A percentile compares a stretch with the other conserved stretches of the same genome.
Evolutionary conservation across 331 rosid genomes (phyloP).

Genomic region (Phaseolus coccineus): DNA sequence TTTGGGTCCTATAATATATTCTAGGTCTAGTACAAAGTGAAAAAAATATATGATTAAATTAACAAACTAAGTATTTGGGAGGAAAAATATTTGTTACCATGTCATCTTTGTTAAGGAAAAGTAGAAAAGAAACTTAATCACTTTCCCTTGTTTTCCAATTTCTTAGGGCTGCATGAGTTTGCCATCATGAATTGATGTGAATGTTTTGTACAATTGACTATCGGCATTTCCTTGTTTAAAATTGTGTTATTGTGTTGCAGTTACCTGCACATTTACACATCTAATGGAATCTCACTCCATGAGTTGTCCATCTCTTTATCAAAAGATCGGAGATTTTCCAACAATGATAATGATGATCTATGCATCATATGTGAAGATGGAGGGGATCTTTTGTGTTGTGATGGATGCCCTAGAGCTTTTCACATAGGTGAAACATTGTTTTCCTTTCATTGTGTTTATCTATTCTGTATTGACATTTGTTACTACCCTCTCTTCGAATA

Average conservation of each 20-base stretch:
- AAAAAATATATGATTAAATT: neutral
- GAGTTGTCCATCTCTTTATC: slow-evolving; percentile 81
- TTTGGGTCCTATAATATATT: neutral
- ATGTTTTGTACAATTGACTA: slow-evolving; percentile 15
- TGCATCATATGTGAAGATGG: slow-evolving; percentile 84
- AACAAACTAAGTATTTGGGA: neutral
- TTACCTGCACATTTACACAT: slow-evolving; percentile 85
- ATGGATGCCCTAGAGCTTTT: slow-evolving; percentile 93
- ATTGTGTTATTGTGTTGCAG: slow-evolving; percentile 58
- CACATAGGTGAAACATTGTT: slow-evolving; percentile 67
- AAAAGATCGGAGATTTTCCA: slow-evolving; percentile 61
- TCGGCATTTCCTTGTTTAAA: slow-evolving; percentile 20
- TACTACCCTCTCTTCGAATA: neutral
- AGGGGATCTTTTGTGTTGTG: slow-evolving; percentile 90
- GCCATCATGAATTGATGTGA: slow-evolving; percentile 9
- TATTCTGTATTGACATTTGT: neutral
- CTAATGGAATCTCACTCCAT: slow-evolving; percentile 93
- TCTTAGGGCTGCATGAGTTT: neutral
- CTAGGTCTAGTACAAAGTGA: neutral
- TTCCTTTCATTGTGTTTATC: neutral
- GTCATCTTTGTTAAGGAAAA: neutral
- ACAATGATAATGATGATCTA: slow-evolving; percentile 77
- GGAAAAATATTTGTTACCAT: neutral
- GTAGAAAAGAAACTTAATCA: neutral
- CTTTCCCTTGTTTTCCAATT: neutral